Conservation (phyloP, 2,329 filamentous ascomycete genomes). For the Pyricularia sp. region DNA sequence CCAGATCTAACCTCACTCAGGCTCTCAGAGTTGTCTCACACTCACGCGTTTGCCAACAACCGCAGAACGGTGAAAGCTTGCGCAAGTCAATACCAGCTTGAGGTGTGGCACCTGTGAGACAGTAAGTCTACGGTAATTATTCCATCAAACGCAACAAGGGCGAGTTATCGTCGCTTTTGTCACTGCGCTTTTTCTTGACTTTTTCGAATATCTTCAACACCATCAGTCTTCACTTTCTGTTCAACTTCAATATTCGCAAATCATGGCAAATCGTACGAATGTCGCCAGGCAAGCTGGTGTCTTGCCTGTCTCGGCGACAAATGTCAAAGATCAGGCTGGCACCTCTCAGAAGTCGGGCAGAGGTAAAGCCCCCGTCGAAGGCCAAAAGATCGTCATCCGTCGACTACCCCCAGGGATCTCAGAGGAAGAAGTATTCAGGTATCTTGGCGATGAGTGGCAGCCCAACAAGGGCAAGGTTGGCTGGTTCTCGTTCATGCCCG, state of each 20-base stretch:
- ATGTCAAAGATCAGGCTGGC: constrained; percentile 24
- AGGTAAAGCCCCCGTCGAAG: constrained; percentile 42
- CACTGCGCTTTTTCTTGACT: background rate
- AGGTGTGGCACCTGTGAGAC: background rate
- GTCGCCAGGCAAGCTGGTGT: constrained; percentile 26
- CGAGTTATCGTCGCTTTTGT: background rate
- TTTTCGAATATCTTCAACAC: background rate
- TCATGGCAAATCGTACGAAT: background rate
- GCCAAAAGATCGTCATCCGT: constrained; percentile 77
- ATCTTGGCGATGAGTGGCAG: constrained; percentile 75
- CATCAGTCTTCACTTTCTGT: background rate
- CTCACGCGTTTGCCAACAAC: background rate
- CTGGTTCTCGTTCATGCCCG: constrained; percentile 59
- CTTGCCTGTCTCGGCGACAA: constrained; percentile 35
- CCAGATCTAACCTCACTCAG: background rate
- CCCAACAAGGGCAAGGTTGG: constrained; percentile 73
- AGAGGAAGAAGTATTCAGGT: constrained; percentile 61
- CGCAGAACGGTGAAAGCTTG: background rate
- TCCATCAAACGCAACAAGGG: background rate
- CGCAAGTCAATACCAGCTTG: background rate
- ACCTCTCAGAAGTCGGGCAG: constrained; percentile 32
- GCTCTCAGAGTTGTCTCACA: background rate
- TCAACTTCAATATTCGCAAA: background rate
- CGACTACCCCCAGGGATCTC: constrained; percentile 81
- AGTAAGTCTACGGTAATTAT: background rate